These are phyloP conservation scores for Rhizophagus clarus DNA, from an alignment of 192 early-diverging fungal genomes.

Conservation along the genomic window DNA sequence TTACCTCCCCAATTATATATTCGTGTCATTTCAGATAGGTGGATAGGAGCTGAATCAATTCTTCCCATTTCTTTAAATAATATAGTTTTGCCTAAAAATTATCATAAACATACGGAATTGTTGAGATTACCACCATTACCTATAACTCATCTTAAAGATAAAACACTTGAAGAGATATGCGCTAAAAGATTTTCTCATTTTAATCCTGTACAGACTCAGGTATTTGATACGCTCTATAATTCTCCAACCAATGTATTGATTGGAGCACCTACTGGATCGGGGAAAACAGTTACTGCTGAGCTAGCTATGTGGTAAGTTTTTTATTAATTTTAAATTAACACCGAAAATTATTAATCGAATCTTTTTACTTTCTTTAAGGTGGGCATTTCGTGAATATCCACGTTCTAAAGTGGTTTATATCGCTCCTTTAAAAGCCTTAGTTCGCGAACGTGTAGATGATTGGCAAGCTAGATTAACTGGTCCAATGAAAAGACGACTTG, in stretches of 20 bases:
- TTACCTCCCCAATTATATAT: constrained; percentile 91
- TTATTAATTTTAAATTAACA: background rate
- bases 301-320: constrained; percentile 85
- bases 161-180: constrained; percentile 86
- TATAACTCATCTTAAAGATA: constrained; percentile 78
- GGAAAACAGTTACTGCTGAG: constrained; percentile 97
- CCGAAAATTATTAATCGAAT: background rate
- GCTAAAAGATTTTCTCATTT: constrained; percentile 87
- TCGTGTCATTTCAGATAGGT: constrained; percentile 92
- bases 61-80: constrained; percentile 90
- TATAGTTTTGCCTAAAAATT: constrained; percentile 83
- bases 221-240: constrained; percentile 96
- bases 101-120: constrained; percentile 88
- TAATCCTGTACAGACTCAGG: constrained; percentile 98
- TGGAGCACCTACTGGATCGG: constrained; percentile 97
- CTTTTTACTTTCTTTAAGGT: constrained; percentile 15
- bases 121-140: constrained; percentile 93
- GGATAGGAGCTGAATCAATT: constrained; percentile 90
- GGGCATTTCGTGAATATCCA: constrained; percentile 81
- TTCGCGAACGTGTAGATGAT: constrained; percentile 91
- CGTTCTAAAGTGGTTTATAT: constrained; percentile 93
- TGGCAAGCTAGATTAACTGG: constrained; percentile 75
- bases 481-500: constrained; percentile 79
- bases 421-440: constrained; percentile 96
- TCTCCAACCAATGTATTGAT: constrained; percentile 84